A percentile compares a stretch with the other conserved stretches of the same genome.
These are phyloP conservation scores for Knufia petricola DNA, from an alignment of 2,329 filamentous ascomycete genomes.

Conservation along the genomic window DNA sequence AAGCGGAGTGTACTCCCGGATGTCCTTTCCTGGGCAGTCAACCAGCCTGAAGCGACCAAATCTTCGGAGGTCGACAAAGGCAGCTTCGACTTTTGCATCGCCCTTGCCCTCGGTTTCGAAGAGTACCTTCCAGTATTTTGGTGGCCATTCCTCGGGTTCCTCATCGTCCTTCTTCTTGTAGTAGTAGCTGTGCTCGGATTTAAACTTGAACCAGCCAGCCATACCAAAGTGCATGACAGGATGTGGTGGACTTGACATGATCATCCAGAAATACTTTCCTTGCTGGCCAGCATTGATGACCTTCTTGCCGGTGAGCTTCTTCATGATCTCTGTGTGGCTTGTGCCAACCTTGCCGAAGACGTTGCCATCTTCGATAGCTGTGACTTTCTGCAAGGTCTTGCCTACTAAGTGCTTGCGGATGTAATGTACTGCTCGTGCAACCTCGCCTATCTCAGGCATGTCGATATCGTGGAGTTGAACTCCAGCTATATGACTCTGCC, in stretches of 20 bases:
- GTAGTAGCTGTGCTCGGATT: slow-evolving; percentile 70
- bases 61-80: slow-evolving; percentile 75
- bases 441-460: slow-evolving; percentile 48
- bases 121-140: slow-evolving; percentile 80
- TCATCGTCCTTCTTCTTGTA: slow-evolving; percentile 48
- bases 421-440: slow-evolving; percentile 78
- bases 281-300: slow-evolving; percentile 66
- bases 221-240: slow-evolving; percentile 79
- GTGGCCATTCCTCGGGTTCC: slow-evolving; percentile 65
- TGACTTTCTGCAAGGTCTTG: slow-evolving; percentile 62
- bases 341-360: slow-evolving; percentile 89
- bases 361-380: slow-evolving; percentile 67
- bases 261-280: slow-evolving; percentile 95
- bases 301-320: slow-evolving; percentile 64
- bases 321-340: slow-evolving; percentile 62
- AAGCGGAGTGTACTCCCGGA: slow-evolving; percentile 66
- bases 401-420: slow-evolving; percentile 75
- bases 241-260: slow-evolving; percentile 69
- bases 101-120: slow-evolving; percentile 50
- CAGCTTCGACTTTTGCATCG: slow-evolving; percentile 53
- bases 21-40: slow-evolving; percentile 65
- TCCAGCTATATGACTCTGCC: background rate
- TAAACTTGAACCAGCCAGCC: slow-evolving; percentile 80
- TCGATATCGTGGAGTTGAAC: slow-evolving; percentile 1
- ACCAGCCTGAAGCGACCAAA: slow-evolving; percentile 73